Evolutionary conservation across 306 rosid genomes (phyloP).

Genomic region (Corylus americana): DNA sequence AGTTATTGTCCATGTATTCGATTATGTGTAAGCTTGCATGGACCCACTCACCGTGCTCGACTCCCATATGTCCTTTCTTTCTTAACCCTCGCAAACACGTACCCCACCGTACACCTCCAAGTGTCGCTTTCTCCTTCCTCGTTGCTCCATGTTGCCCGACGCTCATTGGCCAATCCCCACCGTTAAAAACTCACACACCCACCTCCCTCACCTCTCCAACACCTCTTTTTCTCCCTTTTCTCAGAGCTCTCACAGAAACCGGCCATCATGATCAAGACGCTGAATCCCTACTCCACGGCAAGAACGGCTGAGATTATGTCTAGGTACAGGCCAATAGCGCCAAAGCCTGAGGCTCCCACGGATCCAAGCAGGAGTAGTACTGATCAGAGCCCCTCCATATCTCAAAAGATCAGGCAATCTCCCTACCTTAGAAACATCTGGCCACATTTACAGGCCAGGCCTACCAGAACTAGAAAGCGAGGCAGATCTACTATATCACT

Average conservation of each 20-base stretch:
- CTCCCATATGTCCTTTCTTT: conserved; percentile 43
- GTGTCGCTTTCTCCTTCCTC: conserved; percentile 57
- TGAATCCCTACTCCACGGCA: conserved; percentile 60
- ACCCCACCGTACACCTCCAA: conserved; percentile 64
- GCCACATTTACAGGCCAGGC: conserved; percentile 90
- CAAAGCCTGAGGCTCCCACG: conserved; percentile 67
- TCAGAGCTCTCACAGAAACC: too few relatives aligned
- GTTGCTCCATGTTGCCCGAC: conserved; percentile 56
- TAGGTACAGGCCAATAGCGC: conserved; percentile 88
- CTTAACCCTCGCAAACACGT: conserved; percentile 58
- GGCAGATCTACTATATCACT: conserved; percentile 56
- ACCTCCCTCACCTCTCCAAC: background rate
- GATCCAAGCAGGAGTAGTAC: conserved; percentile 27
- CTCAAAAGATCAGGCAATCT: conserved; percentile 68
- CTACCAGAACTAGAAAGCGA: conserved; percentile 84
- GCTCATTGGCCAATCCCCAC: conserved; percentile 40
- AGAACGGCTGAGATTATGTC: conserved; percentile 95
- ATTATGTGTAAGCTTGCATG: conserved; percentile 70
- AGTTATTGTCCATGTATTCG: background rate
- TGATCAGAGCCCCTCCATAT: conserved; percentile 33
- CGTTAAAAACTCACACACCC: conserved; percentile 9
- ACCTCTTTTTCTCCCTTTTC: background rate
- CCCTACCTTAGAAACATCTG: conserved; percentile 74
- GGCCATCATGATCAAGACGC: conserved; percentile 72
- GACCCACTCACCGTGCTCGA: conserved; percentile 44